A percentile compares a stretch with the other conserved stretches of the same genome.
Conservation (phyloP, 1,284 basidiomycete species). For the Sanghuangporus baumii region DNA sequence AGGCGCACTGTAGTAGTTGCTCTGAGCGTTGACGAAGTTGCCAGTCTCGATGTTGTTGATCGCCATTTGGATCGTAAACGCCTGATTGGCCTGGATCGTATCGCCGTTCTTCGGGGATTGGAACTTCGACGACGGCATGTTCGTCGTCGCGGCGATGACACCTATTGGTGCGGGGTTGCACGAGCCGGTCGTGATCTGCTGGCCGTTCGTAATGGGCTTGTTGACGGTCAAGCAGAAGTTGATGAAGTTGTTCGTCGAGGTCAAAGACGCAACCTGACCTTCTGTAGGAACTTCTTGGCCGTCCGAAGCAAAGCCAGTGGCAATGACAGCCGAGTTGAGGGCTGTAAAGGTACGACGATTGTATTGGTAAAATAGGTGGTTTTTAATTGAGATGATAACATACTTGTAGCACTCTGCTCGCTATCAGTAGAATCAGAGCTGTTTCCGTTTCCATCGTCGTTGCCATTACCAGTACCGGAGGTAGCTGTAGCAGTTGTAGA, state of each 20-base stretch:
- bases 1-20: constrained; percentile 54
- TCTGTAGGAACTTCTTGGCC: constrained; percentile 39
- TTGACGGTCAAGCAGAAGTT: constrained; percentile 31
- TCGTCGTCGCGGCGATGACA: constrained; percentile 35
- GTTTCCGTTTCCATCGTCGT: background rate
- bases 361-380: constrained; percentile 22
- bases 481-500: background rate
- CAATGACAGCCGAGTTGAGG: constrained; percentile 38
- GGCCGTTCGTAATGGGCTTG: constrained; percentile 37
- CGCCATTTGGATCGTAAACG: constrained; percentile 47
- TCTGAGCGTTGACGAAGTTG: constrained; percentile 46
- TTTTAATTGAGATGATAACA: constrained; percentile 3
- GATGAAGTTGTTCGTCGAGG: constrained; percentile 54
- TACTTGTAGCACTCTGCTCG: background rate
- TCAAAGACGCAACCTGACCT: constrained; percentile 42
- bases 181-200: constrained; percentile 37
- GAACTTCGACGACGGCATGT: constrained; percentile 50
- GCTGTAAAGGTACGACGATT: constrained; percentile 24
- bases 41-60: constrained; percentile 45
- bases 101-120: constrained; percentile 38
- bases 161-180: constrained; percentile 40
- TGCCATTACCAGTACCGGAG: background rate
- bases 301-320: constrained; percentile 35
- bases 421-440: background rate
- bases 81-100: constrained; percentile 35